Evolutionary conservation across 495 filamentous ascomycete species (phyloP).

Genomic region (Tuber aestivum): DNA sequence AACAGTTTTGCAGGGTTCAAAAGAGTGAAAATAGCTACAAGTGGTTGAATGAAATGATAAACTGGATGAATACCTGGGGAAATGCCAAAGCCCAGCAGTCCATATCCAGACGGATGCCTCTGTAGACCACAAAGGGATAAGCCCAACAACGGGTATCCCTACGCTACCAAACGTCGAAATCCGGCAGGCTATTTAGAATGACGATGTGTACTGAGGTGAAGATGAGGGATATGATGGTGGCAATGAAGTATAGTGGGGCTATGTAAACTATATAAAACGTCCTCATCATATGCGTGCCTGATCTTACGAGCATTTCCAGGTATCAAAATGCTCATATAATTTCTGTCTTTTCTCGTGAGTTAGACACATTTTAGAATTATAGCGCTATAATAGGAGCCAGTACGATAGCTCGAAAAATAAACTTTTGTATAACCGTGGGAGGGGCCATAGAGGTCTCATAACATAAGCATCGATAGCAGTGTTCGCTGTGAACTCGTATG

Average conservation of each 20-base stretch:
- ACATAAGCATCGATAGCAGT: neutral
- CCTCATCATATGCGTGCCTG: neutral
- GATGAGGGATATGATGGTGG: neutral
- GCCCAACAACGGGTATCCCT: neutral
- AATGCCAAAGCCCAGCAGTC: neutral
- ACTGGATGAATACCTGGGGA: neutral
- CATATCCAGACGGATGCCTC: neutral
- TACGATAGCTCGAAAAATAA: neutral
- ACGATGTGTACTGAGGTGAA: neutral
- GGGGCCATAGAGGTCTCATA: neutral
- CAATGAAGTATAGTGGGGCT: neutral
- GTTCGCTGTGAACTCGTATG: neutral
- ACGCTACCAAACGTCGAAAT: neutral
- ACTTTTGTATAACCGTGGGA: neutral
- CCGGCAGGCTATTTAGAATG: neutral
- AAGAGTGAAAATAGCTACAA: constrained; percentile 3
- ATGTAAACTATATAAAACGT: neutral
- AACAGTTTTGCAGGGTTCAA: neutral
- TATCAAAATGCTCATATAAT: too few relatives aligned
- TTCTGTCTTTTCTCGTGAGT: neutral
- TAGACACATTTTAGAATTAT: neutral
- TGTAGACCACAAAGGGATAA: neutral
- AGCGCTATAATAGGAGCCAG: neutral
- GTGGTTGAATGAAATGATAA: neutral
- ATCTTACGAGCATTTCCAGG: neutral